Conservation (phyloP, 805 yeast genomes). For the Wickerhamiella occidentalis region DNA sequence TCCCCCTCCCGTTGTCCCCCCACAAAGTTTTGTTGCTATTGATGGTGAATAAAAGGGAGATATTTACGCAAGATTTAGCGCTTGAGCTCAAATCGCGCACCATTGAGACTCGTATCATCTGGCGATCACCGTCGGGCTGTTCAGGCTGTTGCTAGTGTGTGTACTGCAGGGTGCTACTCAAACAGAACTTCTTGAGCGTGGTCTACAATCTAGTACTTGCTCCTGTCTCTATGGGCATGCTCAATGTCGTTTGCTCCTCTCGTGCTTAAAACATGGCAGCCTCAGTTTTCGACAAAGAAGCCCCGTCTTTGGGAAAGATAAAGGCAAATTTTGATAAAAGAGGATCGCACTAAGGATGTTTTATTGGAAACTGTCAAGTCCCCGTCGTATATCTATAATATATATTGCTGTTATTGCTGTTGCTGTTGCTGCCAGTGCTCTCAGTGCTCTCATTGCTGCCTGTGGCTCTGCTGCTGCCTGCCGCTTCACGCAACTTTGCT, state of each 20-base stretch:
- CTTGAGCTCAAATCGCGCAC: slow-evolving; percentile 40
- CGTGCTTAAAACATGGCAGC: slow-evolving; percentile 46
- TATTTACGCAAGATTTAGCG: slow-evolving; percentile 50
- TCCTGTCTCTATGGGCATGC: slow-evolving; percentile 90
- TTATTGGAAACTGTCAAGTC: background rate
- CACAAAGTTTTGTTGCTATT: slow-evolving; percentile 43
- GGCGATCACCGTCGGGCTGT: slow-evolving; percentile 72
- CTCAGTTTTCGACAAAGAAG: background rate
- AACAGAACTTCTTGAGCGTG: slow-evolving; percentile 78
- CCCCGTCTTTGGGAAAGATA: background rate
- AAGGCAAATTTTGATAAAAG: background rate
- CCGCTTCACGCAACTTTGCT: background rate
- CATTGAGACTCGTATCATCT: slow-evolving; percentile 68
- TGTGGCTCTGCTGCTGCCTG: no score
- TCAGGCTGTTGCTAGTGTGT: slow-evolving; percentile 44
- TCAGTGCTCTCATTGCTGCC: no score
- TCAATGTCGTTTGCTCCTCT: slow-evolving; percentile 76
- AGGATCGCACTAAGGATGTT: background rate
- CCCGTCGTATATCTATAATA: no score
- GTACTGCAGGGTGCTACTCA: slow-evolving; percentile 84
- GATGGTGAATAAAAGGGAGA: slow-evolving; percentile 50
- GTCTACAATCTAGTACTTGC: slow-evolving; percentile 78
- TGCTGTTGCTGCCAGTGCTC: slow-evolving; percentile 40
- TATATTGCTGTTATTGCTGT: no score
- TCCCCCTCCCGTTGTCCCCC: background rate